Conservation (phyloP, 257 asterid species). For the Ophiorrhiza pumila region DNA sequence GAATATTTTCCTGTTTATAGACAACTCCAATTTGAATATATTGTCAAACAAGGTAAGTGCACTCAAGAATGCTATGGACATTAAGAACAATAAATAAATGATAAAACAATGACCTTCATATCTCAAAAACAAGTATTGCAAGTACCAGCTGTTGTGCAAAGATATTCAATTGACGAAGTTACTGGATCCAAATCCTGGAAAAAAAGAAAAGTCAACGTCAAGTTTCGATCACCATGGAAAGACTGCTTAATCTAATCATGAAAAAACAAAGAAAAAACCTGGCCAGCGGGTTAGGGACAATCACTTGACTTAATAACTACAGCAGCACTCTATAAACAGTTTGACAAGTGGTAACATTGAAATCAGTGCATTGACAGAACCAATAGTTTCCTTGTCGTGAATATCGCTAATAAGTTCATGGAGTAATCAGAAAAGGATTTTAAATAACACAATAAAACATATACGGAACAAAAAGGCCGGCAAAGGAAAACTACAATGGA, state of each 20-base stretch:
- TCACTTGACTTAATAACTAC: not conserved
- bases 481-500: too few species aligned
- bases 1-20: not conserved
- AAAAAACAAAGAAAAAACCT: not conserved
- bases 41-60: not conserved
- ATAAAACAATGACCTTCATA: conserved; percentile 23
- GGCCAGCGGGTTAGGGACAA: not conserved
- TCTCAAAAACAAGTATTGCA: conserved; percentile 35
- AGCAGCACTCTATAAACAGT: too few species aligned
- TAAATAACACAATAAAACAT: too few species aligned
- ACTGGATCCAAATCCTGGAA: conserved; percentile 79
- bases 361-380: too few species aligned
- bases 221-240: not conserved
- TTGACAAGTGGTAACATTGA: too few species aligned
- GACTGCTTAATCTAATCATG: not conserved
- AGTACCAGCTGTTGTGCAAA: conserved; percentile 94
- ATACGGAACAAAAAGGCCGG: too few species aligned
- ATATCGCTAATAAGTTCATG: too few species aligned
- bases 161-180: conserved; percentile 77
- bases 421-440: too few species aligned
- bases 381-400: too few species aligned
- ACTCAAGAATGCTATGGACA: not conserved
- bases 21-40: not conserved
- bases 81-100: conserved; percentile 15
- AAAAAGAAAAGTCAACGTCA: conserved; percentile 13